Evolutionary conservation across 78 protist genomes (phyloP).

Genomic region (slime mould (Dictyostelium discoideum)): DNA sequence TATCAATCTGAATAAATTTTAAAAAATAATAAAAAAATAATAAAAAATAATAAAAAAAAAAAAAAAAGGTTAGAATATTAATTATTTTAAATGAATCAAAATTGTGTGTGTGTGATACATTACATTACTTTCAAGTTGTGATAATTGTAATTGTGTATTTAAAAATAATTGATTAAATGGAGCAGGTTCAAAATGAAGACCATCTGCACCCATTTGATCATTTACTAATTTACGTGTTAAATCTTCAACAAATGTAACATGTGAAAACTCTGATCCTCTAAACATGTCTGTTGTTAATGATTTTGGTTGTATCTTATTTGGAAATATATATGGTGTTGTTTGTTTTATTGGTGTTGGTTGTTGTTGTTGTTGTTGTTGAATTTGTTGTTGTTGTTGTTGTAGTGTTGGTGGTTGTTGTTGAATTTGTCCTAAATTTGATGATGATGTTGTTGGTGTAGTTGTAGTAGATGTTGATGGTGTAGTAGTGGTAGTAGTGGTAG

Average conservation of each 20-base stretch:
- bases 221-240: constrained; percentile 50
- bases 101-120: not conserved
- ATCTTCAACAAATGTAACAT: constrained; percentile 51
- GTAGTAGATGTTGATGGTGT: not conserved
- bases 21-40: too few relatives aligned
- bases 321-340: constrained; percentile 10
- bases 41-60: too few relatives aligned
- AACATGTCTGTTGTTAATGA: constrained; percentile 54
- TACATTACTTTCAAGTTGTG: constrained; percentile 54
- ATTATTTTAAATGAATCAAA: too few relatives aligned
- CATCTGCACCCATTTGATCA: constrained; percentile 51
- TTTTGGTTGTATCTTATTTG: constrained; percentile 30
- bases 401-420: not conserved
- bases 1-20: not conserved
- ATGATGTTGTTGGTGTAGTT: not conserved
- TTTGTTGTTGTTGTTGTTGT: not conserved
- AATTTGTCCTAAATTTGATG: not conserved
- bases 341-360: not conserved
- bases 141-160: constrained; percentile 43
- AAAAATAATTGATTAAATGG: constrained; percentile 62
- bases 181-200: constrained; percentile 51
- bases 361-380: not conserved
- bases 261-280: constrained; percentile 52
- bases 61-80: too few relatives aligned
- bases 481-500: not conserved